phyloP scores from a whole-genome alignment of 805 yeast genomes.

The Helenozyma baotianmanensis region DNA sequence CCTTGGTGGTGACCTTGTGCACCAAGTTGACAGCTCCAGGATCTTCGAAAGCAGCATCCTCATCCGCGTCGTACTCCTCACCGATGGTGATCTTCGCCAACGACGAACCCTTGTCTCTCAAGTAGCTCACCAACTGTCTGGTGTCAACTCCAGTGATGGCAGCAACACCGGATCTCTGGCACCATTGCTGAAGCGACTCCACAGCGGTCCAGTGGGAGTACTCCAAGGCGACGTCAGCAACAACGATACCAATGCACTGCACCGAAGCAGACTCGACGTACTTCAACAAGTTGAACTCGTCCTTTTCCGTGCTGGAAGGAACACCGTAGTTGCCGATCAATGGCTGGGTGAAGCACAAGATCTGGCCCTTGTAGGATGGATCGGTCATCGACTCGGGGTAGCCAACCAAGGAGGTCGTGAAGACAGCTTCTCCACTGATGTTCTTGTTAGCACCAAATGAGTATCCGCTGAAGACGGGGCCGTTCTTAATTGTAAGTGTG shows the following conservation, averaged over 20 bases:
- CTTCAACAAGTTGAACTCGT: constrained; percentile 78
- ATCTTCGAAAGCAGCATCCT: constrained; percentile 84
- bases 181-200: constrained; percentile 92
- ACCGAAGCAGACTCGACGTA: constrained; percentile 88
- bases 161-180: constrained; percentile 93
- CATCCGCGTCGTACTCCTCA: constrained; percentile 86
- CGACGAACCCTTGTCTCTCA: constrained; percentile 95
- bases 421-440: constrained; percentile 95
- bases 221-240: constrained; percentile 89
- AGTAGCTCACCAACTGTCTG: constrained; percentile 83
- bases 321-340: constrained; percentile 98
- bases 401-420: constrained; percentile 96
- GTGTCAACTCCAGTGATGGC: constrained; percentile 96
- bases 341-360: constrained; percentile 94
- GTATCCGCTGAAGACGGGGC: constrained; percentile 88
- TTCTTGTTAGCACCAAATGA: constrained; percentile 95
- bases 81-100: constrained; percentile 87
- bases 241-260: constrained; percentile 95
- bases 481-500: constrained; percentile 84
- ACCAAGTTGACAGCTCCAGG: constrained; percentile 90
- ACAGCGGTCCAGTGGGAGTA: constrained; percentile 99
- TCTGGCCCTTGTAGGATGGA: constrained; percentile 97
- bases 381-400: constrained; percentile 99
- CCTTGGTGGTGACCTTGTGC: constrained; percentile 89
- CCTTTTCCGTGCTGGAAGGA: constrained; percentile 77